These are phyloP conservation scores for Cucurbita maxima DNA, from an alignment of 306 rosid species.

Conservation along the genomic window DNA sequence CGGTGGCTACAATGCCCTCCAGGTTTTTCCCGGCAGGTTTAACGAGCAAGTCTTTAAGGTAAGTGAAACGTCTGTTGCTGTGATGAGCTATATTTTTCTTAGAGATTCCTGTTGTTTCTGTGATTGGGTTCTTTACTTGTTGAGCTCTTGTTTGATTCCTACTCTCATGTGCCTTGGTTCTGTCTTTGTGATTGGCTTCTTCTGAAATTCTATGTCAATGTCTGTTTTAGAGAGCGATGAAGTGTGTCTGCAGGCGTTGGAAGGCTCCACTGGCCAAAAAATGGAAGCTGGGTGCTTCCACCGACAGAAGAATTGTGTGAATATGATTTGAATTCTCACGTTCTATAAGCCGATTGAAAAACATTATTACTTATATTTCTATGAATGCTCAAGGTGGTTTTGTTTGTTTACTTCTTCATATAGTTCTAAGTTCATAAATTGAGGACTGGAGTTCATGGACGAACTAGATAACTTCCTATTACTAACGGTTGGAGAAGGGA, in stretches of 20 bases:
- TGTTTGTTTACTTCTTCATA: no score
- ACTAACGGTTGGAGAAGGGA: no score
- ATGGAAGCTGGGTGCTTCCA: not conserved
- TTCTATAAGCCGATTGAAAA: no score
- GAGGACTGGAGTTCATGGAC: no score
- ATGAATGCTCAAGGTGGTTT: no score
- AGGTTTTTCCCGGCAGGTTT: slow-evolving; percentile 72
- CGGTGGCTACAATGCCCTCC: slow-evolving; percentile 82
- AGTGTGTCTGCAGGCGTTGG: not conserved
- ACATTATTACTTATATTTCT: no score
- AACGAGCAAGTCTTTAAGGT: slow-evolving; percentile 80
- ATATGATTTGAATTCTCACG: no score
- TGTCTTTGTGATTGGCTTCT: not conserved
- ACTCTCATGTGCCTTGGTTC: not conserved
- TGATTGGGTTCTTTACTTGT: not conserved
- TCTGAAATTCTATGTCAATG: not conserved
- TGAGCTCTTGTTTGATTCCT: not conserved
- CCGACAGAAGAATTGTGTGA: not conserved
- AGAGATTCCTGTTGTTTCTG: not conserved
- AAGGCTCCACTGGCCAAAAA: not conserved
- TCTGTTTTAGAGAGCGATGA: not conserved
- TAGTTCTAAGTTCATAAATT: no score
- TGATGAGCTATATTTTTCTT: not conserved
- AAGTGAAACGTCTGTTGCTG: not conserved
- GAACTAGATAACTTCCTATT: no score